These are phyloP conservation scores for Candida sonorensis DNA, from an alignment of 805 yeast species.

Conservation along the genomic window DNA sequence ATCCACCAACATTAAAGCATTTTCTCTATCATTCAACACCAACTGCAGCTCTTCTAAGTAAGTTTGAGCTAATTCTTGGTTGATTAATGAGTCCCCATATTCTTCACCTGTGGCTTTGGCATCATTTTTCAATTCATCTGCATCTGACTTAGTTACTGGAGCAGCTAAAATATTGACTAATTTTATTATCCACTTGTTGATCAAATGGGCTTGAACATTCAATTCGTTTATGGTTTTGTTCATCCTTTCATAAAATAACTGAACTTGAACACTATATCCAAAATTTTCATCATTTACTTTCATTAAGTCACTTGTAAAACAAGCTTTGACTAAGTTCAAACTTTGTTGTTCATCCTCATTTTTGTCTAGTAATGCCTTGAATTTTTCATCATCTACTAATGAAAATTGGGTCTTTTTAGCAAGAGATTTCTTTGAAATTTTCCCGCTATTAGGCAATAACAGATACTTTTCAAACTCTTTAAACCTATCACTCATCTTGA, in stretches of 20 bases:
- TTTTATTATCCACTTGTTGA: conserved; percentile 46
- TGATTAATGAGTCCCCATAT: conserved; percentile 64
- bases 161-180: conserved; percentile 36
- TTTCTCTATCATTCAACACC: conserved; percentile 38
- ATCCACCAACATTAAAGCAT: conserved; percentile 25
- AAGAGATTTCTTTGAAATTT: neutral
- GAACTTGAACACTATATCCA: conserved; percentile 14
- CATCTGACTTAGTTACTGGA: too few species aligned
- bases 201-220: conserved; percentile 42
- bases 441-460: neutral
- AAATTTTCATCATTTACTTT: conserved; percentile 4
- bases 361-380: too few species aligned
- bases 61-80: conserved; percentile 64
- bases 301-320: conserved; percentile 1
- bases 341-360: neutral
- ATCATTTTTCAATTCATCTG: too few species aligned
- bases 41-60: conserved; percentile 49
- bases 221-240: conserved; percentile 27
- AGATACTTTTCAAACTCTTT: conserved; percentile 3
- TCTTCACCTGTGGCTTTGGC: conserved; percentile 56
- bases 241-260: conserved; percentile 22
- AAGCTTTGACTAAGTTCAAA: conserved; percentile 1
- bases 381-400: neutral
- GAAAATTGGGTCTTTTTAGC: conserved; percentile 1
- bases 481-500: conserved; percentile 18